Percentiles rank a stretch among this genome's conserved stretches.
These are phyloP conservation scores for Backusella macrospora DNA, from an alignment of 192 early-diverging fungal species.

Conservation along the genomic window DNA sequence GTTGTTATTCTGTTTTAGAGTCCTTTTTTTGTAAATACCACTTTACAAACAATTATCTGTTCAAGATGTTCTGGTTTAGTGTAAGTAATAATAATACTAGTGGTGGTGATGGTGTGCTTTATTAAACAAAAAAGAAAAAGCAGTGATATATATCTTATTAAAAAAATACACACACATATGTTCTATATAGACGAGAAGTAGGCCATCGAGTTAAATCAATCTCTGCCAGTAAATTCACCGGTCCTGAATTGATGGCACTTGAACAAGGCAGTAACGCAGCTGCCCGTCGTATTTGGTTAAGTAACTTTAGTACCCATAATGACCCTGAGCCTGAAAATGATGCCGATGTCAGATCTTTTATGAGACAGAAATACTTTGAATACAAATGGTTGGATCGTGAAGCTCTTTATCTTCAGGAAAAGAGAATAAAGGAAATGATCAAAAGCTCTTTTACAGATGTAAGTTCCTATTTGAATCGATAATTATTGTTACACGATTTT, in stretches of 20 bases:
- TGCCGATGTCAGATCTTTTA: constrained; percentile 24
- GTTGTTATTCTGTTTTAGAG: constrained; percentile 23
- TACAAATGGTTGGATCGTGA: constrained; percentile 23
- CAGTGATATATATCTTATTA: too few relatives aligned
- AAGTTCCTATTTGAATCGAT: neutral
- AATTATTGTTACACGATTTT: neutral
- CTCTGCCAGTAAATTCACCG: constrained; percentile 54
- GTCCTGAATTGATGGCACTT: constrained; percentile 47
- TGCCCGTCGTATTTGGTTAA: constrained; percentile 37
- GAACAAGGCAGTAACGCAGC: constrained; percentile 53
- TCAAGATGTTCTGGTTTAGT: constrained; percentile 53
- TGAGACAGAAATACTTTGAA: constrained; percentile 33
- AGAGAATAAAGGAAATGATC: constrained; percentile 1
- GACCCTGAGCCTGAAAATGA: constrained; percentile 29
- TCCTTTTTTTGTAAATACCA: constrained; percentile 54
- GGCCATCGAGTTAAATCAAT: constrained; percentile 63
- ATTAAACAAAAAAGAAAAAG: neutral
- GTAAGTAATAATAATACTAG: too few relatives aligned
- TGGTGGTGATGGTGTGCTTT: too few relatives aligned
- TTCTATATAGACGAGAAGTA: constrained; percentile 47
- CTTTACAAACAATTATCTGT: constrained; percentile 53
- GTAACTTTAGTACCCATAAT: constrained; percentile 15
- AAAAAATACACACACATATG: neutral
- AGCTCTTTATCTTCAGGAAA: constrained; percentile 12
- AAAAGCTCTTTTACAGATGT: constrained; percentile 18